Evolutionary conservation across 768 basidiomycete genomes (phyloP).

Genomic region (Udeniomyces megalosporus): DNA sequence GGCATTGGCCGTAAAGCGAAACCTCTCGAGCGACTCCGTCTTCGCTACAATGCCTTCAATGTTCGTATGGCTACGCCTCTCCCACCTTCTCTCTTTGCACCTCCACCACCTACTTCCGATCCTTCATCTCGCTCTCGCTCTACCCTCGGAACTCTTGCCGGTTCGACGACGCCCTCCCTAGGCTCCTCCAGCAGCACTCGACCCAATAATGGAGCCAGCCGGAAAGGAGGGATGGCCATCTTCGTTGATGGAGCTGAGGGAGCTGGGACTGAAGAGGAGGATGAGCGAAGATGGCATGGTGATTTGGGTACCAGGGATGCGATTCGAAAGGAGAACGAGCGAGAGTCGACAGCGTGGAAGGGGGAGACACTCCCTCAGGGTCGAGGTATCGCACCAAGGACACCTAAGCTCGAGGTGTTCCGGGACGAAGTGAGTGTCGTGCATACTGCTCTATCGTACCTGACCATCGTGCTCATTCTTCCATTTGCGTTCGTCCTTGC

Average conservation of each 20-base stretch:
- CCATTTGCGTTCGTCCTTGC: not conserved
- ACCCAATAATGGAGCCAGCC: constrained; percentile 22
- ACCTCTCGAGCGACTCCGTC: constrained; percentile 70
- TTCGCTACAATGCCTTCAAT: constrained; percentile 63
- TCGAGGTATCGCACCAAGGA: constrained; percentile 23
- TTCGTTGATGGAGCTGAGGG: constrained; percentile 23
- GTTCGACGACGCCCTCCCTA: not conserved
- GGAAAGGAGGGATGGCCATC: constrained; percentile 23
- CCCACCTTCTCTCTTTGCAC: constrained; percentile 31
- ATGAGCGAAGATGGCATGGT: constrained; percentile 22
- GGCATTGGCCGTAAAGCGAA: constrained; percentile 69
- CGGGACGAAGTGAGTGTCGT: constrained; percentile 29
- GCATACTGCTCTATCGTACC: no score
- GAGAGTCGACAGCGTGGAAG: constrained; percentile 30
- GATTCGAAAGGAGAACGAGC: constrained; percentile 33
- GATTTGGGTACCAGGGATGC: constrained; percentile 34
- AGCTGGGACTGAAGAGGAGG: constrained; percentile 14
- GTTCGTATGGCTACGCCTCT: constrained; percentile 36
- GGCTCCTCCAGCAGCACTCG: constrained; percentile 1
- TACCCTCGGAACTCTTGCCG: constrained; percentile 1
- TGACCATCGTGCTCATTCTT: no score
- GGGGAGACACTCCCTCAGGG: constrained; percentile 33
- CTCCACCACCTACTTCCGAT: constrained; percentile 30
- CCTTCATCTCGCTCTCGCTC: constrained; percentile 21
- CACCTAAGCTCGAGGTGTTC: constrained; percentile 34